These are phyloP conservation scores for Cutaneotrichosporon cyanovorans DNA, from an alignment of 1,284 basidiomycete genomes.

Conservation along the genomic window DNA sequence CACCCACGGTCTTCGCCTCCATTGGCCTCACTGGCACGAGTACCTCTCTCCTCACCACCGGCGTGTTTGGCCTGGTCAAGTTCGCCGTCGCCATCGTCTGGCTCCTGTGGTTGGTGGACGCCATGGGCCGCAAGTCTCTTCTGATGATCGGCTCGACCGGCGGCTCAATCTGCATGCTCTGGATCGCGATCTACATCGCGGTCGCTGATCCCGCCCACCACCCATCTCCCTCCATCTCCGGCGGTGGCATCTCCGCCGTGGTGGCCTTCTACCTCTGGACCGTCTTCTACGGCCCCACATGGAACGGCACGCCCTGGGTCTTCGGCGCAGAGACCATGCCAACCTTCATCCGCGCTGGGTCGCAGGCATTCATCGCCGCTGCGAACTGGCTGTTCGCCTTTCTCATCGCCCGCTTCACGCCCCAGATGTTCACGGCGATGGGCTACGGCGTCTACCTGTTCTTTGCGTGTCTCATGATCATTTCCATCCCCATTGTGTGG, in stretches of 20 bases:
- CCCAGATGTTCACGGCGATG: slow-evolving; percentile 29
- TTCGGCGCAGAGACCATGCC: slow-evolving; percentile 43
- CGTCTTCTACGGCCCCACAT: slow-evolving; percentile 29
- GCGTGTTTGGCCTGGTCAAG: slow-evolving; percentile 47
- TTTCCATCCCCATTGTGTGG: slow-evolving; percentile 28
- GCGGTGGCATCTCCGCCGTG: slow-evolving; percentile 32
- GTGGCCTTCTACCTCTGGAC: slow-evolving; percentile 42
- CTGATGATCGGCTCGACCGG: slow-evolving; percentile 12
- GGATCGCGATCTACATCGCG: slow-evolving; percentile 29
- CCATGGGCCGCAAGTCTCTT: slow-evolving; percentile 27
- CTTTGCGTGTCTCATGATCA: slow-evolving; percentile 38
- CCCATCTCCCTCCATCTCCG: slow-evolving; percentile 17
- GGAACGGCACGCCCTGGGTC: slow-evolving; percentile 41
- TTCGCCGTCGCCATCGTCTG: slow-evolving; percentile 23
- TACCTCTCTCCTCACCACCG: slow-evolving; percentile 39
- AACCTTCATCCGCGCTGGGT: slow-evolving; percentile 34
- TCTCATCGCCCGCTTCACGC: slow-evolving; percentile 29
- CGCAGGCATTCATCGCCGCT: slow-evolving; percentile 37
- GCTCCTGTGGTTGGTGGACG: slow-evolving; percentile 32
- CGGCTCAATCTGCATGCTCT: slow-evolving; percentile 24
- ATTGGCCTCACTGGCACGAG: slow-evolving; percentile 32
- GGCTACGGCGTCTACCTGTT: slow-evolving; percentile 41
- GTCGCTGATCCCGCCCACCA: slow-evolving; percentile 22
- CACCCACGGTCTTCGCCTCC: slow-evolving; percentile 28
- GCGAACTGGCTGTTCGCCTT: slow-evolving; percentile 44